These are phyloP conservation scores for Telfairia occidentalis DNA, from an alignment of 331 rosid genomes.

Conservation along the genomic window DNA sequence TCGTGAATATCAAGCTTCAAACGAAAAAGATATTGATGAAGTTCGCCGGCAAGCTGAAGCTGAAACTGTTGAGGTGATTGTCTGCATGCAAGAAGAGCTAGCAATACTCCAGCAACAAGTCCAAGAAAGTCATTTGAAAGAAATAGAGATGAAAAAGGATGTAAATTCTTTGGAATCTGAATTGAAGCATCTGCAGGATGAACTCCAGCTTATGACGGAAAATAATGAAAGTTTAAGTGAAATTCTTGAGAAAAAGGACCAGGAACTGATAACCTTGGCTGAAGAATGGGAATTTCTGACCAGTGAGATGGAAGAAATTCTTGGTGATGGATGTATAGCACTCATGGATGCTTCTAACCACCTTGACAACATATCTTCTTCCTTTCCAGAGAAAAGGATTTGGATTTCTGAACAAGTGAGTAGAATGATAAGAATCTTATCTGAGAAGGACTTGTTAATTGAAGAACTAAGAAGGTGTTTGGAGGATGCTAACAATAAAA, in stretches of 20 bases:
- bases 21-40: slow-evolving; percentile 84
- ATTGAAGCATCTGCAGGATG: slow-evolving; percentile 45
- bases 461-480: slow-evolving; percentile 66
- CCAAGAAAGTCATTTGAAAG: slow-evolving; percentile 48
- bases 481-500: slow-evolving; percentile 80
- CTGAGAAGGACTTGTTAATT: slow-evolving; percentile 68
- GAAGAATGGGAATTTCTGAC: slow-evolving; percentile 64
- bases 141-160: slow-evolving; percentile 49
- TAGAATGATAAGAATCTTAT: slow-evolving; percentile 40
- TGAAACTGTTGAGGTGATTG: slow-evolving; percentile 95
- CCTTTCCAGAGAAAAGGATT: slow-evolving; percentile 77
- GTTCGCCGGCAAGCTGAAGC: slow-evolving; percentile 71
- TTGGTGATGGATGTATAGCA: slow-evolving; percentile 51
- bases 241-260: slow-evolving; percentile 44
- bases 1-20: slow-evolving; percentile 59
- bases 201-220: slow-evolving; percentile 24
- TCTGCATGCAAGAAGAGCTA: slow-evolving; percentile 93
- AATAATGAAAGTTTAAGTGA: slow-evolving; percentile 42
- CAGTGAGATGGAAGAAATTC: slow-evolving; percentile 71
- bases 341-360: slow-evolving; percentile 56
- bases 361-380: slow-evolving; percentile 47
- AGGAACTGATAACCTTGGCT: slow-evolving; percentile 34
- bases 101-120: slow-evolving; percentile 57
- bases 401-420: slow-evolving; percentile 86
- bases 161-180: slow-evolving; percentile 42